These are phyloP conservation scores for Naganishia liquefaciens DNA, from an alignment of 1,284 basidiomycete genomes.

Conservation along the genomic window DNA sequence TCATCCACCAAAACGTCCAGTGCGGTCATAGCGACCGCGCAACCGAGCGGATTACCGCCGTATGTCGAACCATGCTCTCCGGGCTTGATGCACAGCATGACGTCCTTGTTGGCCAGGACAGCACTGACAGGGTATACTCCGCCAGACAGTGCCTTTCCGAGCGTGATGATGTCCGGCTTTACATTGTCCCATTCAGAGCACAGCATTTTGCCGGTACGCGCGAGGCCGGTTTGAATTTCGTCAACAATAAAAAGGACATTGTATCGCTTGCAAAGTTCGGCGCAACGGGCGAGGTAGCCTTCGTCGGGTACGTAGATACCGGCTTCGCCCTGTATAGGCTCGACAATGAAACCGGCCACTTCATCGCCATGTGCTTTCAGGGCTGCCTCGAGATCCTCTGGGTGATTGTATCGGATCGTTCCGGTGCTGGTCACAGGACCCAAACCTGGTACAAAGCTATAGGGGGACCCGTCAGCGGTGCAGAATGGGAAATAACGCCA, in stretches of 20 bases:
- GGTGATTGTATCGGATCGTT: slow-evolving; percentile 75
- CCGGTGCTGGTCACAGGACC: slow-evolving; percentile 66
- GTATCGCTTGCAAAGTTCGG: slow-evolving; percentile 85
- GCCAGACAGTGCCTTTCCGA: slow-evolving; percentile 94
- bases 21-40: slow-evolving; percentile 89
- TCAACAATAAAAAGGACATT: slow-evolving; percentile 95
- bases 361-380: slow-evolving; percentile 78
- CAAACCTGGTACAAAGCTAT: slow-evolving; percentile 55
- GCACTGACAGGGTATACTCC: slow-evolving; percentile 96
- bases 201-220: slow-evolving; percentile 59
- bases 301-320: slow-evolving; percentile 91
- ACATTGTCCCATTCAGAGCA: slow-evolving; percentile 85
- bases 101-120: slow-evolving; percentile 80
- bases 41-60: slow-evolving; percentile 92
- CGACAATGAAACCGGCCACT: slow-evolving; percentile 90
- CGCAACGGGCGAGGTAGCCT: slow-evolving; percentile 78
- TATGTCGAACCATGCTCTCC: slow-evolving; percentile 98
- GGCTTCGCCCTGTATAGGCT: slow-evolving; percentile 98
- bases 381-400: slow-evolving; percentile 78
- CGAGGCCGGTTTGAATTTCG: slow-evolving; percentile 84
- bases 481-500: slow-evolving; percentile 2
- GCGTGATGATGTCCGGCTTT: slow-evolving; percentile 86
- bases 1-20: slow-evolving; percentile 86
- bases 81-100: slow-evolving; percentile 95
- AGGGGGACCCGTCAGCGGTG: background rate